Evolutionary conservation across 2,329 filamentous ascomycete species (phyloP).

Genomic region (Dactylellina leptospora): DNA sequence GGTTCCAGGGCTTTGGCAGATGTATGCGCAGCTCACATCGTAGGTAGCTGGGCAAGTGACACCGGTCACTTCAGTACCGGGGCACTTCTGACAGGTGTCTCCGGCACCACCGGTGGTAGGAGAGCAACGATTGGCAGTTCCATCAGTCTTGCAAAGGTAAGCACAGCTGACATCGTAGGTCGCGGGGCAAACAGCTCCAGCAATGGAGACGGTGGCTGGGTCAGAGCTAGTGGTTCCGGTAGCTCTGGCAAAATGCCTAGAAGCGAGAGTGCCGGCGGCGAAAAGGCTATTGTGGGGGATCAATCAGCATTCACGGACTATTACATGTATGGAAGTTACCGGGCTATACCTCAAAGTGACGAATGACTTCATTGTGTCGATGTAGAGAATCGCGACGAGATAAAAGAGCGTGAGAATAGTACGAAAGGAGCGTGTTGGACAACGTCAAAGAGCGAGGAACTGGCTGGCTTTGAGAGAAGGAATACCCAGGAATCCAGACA

Average conservation of each 20-base stretch:
- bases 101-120: not conserved
- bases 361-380: slow-evolving; percentile 14
- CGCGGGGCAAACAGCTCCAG: slow-evolving; percentile 3
- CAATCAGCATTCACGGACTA: not conserved
- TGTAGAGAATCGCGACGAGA: not conserved
- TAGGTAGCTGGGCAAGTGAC: not conserved
- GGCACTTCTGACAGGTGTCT: slow-evolving; percentile 4
- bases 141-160: not conserved
- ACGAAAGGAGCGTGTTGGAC: not conserved
- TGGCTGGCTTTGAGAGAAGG: not conserved
- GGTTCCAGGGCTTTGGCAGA: slow-evolving; percentile 6
- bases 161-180: slow-evolving; percentile 8
- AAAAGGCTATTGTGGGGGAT: not conserved
- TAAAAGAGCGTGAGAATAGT: not conserved
- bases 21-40: slow-evolving; percentile 17
- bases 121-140: not conserved
- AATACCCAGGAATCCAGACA: not conserved
- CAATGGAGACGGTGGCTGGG: no score
- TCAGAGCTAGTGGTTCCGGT: no score
- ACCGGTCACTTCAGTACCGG: not conserved
- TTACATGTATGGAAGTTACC: not conserved
- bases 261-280: slow-evolving; percentile 5
- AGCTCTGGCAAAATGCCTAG: not conserved
- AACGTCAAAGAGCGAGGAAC: not conserved
- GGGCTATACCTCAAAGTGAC: slow-evolving; percentile 17